These are phyloP conservation scores for Eimeria maxima DNA, from an alignment of 169 alveolate genomes.

Conservation along the genomic window DNA sequence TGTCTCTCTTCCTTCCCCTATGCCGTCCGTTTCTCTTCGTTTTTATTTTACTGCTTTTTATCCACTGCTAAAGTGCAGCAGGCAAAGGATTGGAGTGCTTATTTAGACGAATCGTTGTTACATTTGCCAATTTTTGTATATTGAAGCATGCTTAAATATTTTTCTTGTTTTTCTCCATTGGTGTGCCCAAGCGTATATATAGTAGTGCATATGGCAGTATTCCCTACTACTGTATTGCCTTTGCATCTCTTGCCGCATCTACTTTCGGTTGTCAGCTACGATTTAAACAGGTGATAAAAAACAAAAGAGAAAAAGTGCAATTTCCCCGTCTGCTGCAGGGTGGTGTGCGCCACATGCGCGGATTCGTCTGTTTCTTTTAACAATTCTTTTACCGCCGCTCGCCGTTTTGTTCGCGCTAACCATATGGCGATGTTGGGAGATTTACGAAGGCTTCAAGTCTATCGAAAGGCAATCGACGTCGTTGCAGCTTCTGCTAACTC, in stretches of 20 bases:
- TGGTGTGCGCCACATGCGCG: not conserved
- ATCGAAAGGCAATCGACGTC: slow-evolving; percentile 44
- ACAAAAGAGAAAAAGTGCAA: not conserved
- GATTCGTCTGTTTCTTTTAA: slow-evolving; percentile 3
- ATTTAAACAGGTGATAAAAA: not conserved
- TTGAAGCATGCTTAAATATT: not conserved
- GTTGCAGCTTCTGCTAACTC: not conserved
- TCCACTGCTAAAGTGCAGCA: not conserved
- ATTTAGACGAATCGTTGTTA: too few relatives aligned
- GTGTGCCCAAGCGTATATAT: too few relatives aligned
- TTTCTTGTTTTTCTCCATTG: too few relatives aligned
- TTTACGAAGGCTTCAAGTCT: slow-evolving; percentile 17
- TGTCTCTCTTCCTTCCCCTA: too few relatives aligned
- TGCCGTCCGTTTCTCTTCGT: too few relatives aligned
- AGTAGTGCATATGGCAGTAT: too few relatives aligned
- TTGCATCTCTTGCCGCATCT: not conserved
- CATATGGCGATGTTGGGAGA: slow-evolving; percentile 65
- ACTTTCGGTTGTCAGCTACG: not conserved
- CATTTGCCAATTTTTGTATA: too few relatives aligned
- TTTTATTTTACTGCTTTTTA: too few relatives aligned
- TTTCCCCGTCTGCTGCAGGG: not conserved
- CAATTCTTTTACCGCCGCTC: slow-evolving; percentile 54
- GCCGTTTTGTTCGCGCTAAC: slow-evolving; percentile 51
- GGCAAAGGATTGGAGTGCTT: too few relatives aligned
- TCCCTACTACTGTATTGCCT: not conserved